Percentiles rank a stretch among this genome's conserved stretches.
phyloP scores from a whole-genome alignment of 805 yeast genomes.

The Lipomyces mesembrius region DNA sequence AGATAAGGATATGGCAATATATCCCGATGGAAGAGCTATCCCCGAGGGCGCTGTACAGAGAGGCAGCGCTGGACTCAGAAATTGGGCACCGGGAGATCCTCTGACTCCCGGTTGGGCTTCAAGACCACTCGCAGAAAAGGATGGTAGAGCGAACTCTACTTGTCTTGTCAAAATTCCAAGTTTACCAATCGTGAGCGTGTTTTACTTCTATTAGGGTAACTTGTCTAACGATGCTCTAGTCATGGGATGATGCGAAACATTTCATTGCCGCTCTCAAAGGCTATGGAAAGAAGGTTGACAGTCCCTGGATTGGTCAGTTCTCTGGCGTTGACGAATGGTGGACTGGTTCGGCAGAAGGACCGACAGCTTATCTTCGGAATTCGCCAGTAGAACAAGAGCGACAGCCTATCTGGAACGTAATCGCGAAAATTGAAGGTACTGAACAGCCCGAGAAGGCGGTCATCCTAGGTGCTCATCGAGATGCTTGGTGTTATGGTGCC shows the following conservation, averaged over 20 bases:
- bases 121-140: conserved; percentile 48
- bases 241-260: conserved; percentile 67
- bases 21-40: conserved; percentile 77
- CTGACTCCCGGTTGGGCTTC: conserved; percentile 72
- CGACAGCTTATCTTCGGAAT: conserved; percentile 24
- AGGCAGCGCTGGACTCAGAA: conserved; percentile 70
- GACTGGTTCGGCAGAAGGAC: conserved; percentile 26
- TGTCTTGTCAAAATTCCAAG: conserved; percentile 74
- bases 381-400: conserved; percentile 59
- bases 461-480: conserved; percentile 76
- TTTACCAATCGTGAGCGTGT: conserved; percentile 55
- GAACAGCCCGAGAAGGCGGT: conserved; percentile 54
- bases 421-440: conserved; percentile 62
- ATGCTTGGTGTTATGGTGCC: conserved; percentile 83
- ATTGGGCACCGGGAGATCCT: conserved; percentile 74
- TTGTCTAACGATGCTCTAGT: conserved; percentile 37
- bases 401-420: conserved; percentile 66
- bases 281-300: conserved; percentile 47
- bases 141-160: conserved; percentile 47
- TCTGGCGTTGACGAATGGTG: conserved; percentile 44
- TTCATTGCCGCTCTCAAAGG: conserved; percentile 50
- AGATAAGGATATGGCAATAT: conserved; percentile 58
- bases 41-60: conserved; percentile 77
- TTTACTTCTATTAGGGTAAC: not conserved
- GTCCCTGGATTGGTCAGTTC: conserved; percentile 22